Percentiles rank a stretch among this genome's conserved stretches.
phyloP scores from a whole-genome alignment of 352 stramenopile genomes.

The Globisporangium echinulatum region DNA sequence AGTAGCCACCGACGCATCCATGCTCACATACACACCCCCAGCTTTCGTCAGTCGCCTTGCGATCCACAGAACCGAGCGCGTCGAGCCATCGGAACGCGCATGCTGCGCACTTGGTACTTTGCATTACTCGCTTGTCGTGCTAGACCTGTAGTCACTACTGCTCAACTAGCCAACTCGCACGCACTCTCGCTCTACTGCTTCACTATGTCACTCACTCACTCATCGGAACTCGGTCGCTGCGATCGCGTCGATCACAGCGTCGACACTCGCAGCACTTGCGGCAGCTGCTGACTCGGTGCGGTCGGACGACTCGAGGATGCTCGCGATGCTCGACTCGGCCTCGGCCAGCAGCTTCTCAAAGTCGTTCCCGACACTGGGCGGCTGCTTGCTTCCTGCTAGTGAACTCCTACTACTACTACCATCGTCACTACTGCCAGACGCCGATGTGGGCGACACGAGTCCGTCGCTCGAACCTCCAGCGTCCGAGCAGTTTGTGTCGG shows the following conservation, averaged over 20 bases:
- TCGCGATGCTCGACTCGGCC: constrained; percentile 68
- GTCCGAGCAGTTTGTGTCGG: constrained; percentile 38
- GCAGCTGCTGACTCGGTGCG: background rate
- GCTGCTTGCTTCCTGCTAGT: constrained; percentile 16
- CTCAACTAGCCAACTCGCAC: too few relatives aligned
- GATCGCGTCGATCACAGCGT: constrained; percentile 13
- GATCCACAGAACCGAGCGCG: too few relatives aligned
- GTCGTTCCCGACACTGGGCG: constrained; percentile 44
- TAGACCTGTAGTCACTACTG: too few relatives aligned
- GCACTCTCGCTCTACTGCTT: background rate
- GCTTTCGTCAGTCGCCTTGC: too few relatives aligned
- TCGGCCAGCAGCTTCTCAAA: constrained; percentile 66
- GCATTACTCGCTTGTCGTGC: too few relatives aligned
- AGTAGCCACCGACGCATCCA: background rate
- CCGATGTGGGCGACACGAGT: constrained; percentile 5
- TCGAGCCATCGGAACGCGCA: too few relatives aligned
- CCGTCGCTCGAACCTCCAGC: constrained; percentile 9
- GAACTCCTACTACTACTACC: too few relatives aligned
- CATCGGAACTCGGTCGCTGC: constrained; percentile 6
- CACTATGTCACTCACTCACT: background rate
- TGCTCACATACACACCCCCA: too few relatives aligned
- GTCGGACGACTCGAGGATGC: constrained; percentile 12
- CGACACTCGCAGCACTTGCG: constrained; percentile 1
- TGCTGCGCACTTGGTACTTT: too few relatives aligned
- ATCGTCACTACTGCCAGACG: too few relatives aligned